Conservation (phyloP, 345 rosid genomes). For the Eucalyptus sp. region DNA sequence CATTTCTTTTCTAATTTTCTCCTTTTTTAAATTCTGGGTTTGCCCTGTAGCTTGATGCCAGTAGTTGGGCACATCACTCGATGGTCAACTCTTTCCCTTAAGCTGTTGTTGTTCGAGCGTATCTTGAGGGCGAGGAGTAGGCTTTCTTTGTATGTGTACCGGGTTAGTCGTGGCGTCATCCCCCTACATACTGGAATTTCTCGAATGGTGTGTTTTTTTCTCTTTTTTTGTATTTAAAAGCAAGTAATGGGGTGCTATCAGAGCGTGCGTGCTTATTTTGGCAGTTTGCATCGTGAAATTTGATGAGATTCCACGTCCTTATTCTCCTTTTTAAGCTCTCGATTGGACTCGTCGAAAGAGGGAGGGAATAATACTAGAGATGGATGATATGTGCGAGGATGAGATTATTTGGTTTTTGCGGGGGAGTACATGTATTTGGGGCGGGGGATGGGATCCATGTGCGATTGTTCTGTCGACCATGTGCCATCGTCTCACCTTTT, state of each 20-base stretch:
- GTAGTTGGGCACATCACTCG: background rate
- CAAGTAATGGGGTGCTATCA: background rate
- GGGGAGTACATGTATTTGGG: background rate
- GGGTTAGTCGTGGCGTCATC: background rate
- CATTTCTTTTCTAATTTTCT: background rate
- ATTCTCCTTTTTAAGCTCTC: background rate
- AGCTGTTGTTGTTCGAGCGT: background rate
- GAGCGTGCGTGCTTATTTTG: background rate
- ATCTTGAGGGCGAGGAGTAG: background rate
- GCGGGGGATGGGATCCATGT: background rate
- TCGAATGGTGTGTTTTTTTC: background rate
- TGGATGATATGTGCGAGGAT: background rate
- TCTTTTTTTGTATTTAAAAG: background rate
- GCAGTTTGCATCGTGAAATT: background rate
- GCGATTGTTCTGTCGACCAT: background rate
- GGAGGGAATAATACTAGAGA: background rate
- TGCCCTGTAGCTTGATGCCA: background rate
- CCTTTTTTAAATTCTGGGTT: background rate
- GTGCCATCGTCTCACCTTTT: background rate
- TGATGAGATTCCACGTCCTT: background rate
- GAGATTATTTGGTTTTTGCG: background rate
- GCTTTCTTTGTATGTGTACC: background rate
- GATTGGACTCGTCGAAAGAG: background rate
- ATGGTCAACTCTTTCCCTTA: background rate
- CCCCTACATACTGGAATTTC: background rate